A percentile compares a stretch with the other conserved stretches of the same genome.
These are phyloP conservation scores for Mayamaea pseudoterrestris DNA, from an alignment of 108 stramenopile genomes.

Conservation along the genomic window DNA sequence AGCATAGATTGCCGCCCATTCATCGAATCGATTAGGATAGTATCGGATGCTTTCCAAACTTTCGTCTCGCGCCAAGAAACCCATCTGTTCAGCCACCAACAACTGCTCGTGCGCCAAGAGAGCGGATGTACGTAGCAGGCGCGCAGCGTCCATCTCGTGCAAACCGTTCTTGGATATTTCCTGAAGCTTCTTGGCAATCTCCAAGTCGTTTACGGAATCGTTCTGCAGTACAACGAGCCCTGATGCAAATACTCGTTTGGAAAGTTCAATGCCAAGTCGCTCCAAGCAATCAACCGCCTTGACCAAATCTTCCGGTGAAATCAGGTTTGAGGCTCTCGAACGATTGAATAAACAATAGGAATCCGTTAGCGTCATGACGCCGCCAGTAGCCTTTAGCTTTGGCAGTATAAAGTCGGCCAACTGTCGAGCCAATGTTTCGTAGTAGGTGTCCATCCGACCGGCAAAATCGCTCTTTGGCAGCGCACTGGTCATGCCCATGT, in stretches of 20 bases:
- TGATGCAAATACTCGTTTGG: constrained; percentile 60
- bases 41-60: constrained; percentile 69
- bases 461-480: constrained; percentile 68
- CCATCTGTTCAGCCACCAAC: constrained; percentile 60
- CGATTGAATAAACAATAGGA: constrained; percentile 87
- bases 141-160: constrained; percentile 36
- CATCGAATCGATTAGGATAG: constrained; percentile 79
- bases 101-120: constrained; percentile 79
- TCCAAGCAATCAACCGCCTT: constrained; percentile 59
- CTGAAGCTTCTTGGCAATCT: constrained; percentile 38
- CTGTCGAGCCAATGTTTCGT: constrained; percentile 89
- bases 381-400: constrained; percentile 35
- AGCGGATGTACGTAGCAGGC: constrained; percentile 48
- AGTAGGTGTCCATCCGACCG: constrained; percentile 9
- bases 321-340: constrained; percentile 89
- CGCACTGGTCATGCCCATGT: constrained; percentile 93
- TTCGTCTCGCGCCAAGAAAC: constrained; percentile 71
- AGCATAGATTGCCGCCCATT: no score
- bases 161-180: constrained; percentile 9
- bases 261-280: constrained; percentile 63
- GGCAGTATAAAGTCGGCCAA: constrained; percentile 81
- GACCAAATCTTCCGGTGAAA: constrained; percentile 91
- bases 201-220: constrained; percentile 39
- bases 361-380: constrained; percentile 75
- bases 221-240: constrained; percentile 84